phyloP scores from a whole-genome alignment of 257 asterid genomes.

The Nicotiana benthamiana region DNA sequence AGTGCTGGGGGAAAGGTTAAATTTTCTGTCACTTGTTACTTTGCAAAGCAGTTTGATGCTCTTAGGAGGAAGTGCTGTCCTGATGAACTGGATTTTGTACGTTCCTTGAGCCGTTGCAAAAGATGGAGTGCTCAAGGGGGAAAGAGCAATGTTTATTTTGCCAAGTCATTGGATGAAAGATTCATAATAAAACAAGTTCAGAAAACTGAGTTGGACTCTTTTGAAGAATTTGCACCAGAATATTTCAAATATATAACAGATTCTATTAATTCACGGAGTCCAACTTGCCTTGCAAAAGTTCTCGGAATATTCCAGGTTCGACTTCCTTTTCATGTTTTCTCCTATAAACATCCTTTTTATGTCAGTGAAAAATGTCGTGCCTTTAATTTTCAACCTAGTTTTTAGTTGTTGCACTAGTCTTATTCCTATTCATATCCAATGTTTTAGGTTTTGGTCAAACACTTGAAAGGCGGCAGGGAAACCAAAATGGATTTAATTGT shows the following conservation, averaged over 20 bases:
- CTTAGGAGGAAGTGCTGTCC: conserved; percentile 82
- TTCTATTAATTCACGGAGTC: conserved; percentile 62
- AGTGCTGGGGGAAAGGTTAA: conserved; percentile 46
- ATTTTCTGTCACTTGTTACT: conserved; percentile 80
- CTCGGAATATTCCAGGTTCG: conserved; percentile 89
- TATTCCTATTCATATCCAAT: not conserved
- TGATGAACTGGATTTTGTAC: conserved; percentile 52
- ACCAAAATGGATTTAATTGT: conserved; percentile 91
- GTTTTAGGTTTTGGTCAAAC: conserved; percentile 52
- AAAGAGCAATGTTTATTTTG: conserved; percentile 90
- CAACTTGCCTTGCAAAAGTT: conserved; percentile 93
- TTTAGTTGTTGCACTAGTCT: not conserved
- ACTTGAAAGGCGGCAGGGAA: conserved; percentile 72
- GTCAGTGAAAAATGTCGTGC: not conserved
- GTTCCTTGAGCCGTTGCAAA: conserved; percentile 77
- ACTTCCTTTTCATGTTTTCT: not conserved
- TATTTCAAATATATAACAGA: conserved; percentile 70
- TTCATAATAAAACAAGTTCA: conserved; percentile 85
- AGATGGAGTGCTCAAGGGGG: conserved; percentile 98
- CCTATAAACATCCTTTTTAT: not conserved
- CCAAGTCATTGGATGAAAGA: conserved; percentile 79
- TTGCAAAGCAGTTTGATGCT: conserved; percentile 69
- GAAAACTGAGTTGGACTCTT: conserved; percentile 88
- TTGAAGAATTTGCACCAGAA: conserved; percentile 63
- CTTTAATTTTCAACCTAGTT: not conserved